phyloP scores from a whole-genome alignment of 495 filamentous ascomycete genomes.

The Rostrohypoxylon terebratum region DNA sequence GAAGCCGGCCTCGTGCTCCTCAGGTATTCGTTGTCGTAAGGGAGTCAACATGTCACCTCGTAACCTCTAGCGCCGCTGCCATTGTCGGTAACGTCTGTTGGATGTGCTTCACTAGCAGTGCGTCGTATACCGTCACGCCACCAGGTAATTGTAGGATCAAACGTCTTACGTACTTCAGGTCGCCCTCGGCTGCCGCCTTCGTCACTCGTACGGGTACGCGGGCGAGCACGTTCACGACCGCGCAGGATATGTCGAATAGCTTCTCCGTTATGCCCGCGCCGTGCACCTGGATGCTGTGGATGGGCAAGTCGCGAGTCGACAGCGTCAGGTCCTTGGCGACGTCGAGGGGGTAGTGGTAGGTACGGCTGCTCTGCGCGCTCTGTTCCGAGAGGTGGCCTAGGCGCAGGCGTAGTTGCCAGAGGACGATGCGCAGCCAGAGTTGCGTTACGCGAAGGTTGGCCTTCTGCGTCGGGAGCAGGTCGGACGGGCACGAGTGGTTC shows the following conservation, averaged over 20 bases:
- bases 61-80: slow-evolving; percentile 19
- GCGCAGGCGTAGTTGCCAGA: slow-evolving; percentile 72
- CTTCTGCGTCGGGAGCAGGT: slow-evolving; percentile 75
- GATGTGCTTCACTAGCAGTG: slow-evolving; percentile 42
- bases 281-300: slow-evolving; percentile 68
- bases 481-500: slow-evolving; percentile 59
- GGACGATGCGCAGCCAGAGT: slow-evolving; percentile 78
- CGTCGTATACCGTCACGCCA: slow-evolving; percentile 43
- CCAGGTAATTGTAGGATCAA: slow-evolving; percentile 42
- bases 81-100: slow-evolving; percentile 43
- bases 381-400: slow-evolving; percentile 53
- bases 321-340: slow-evolving; percentile 66
- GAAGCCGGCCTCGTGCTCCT: neutral
- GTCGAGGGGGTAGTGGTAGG: slow-evolving; percentile 66
- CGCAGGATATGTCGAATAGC: slow-evolving; percentile 67
- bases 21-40: neutral
- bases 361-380: slow-evolving; percentile 46
- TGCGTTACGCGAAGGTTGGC: slow-evolving; percentile 78
- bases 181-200: slow-evolving; percentile 34
- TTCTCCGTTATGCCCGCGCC: slow-evolving; percentile 71
- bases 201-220: slow-evolving; percentile 40
- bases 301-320: slow-evolving; percentile 64
- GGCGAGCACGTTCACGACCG: slow-evolving; percentile 65
- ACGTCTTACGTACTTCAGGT: slow-evolving; percentile 40
- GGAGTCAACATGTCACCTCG: neutral